Evolutionary conservation across 2,329 filamentous ascomycete genomes (phyloP).

Genomic region (Ramularia endophylla): DNA sequence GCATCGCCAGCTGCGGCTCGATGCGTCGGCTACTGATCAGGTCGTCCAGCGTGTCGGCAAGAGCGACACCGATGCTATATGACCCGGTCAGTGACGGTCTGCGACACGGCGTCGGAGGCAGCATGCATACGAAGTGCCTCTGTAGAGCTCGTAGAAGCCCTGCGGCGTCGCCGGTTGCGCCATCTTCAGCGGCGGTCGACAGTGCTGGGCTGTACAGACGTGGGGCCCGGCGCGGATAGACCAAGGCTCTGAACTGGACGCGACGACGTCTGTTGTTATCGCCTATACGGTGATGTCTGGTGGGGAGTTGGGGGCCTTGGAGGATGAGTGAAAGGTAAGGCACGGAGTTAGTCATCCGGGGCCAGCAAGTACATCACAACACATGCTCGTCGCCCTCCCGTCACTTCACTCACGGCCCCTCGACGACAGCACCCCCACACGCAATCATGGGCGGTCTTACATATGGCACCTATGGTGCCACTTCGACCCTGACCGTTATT

Average conservation of each 20-base stretch:
- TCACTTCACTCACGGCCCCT: no score
- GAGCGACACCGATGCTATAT: slow-evolving; percentile 76
- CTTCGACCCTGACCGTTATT: slow-evolving; percentile 30
- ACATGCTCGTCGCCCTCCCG: no score
- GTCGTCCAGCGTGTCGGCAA: slow-evolving; percentile 96
- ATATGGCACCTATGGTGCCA: slow-evolving; percentile 33
- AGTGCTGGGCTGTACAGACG: no score
- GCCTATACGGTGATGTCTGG: slow-evolving; percentile 4
- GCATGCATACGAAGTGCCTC: slow-evolving; percentile 79
- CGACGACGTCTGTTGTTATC: no score
- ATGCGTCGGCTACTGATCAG: slow-evolving; percentile 92
- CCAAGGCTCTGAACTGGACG: background rate
- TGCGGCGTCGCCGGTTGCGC: slow-evolving; percentile 25
- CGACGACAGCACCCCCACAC: background rate
- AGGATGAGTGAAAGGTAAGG: slow-evolving; percentile 1
- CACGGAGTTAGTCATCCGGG: no score
- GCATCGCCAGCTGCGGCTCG: slow-evolving; percentile 97
- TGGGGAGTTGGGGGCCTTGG: background rate
- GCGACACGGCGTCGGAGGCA: slow-evolving; percentile 12
- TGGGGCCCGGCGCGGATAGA: no score
- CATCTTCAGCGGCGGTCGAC: slow-evolving; percentile 10
- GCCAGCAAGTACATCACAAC: no score
- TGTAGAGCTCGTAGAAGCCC: slow-evolving; percentile 88
- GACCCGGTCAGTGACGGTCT: slow-evolving; percentile 7
- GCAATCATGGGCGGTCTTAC: slow-evolving; percentile 29